phyloP scores from a whole-genome alignment of 768 basidiomycete species.

The Piloderma croceum region DNA sequence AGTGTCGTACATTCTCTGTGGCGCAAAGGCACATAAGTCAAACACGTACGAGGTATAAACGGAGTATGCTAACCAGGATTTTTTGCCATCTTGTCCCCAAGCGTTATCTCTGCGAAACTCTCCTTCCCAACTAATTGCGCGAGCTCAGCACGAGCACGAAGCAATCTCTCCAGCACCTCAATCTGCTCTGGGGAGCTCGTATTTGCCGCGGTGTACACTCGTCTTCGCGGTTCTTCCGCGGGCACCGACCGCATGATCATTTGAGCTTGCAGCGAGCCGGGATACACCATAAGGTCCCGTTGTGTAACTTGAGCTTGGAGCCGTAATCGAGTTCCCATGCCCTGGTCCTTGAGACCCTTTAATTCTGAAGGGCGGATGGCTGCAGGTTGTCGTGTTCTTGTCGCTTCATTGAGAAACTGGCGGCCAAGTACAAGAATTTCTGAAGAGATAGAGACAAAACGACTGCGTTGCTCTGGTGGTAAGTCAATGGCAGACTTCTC shows the following conservation, averaged over 20 bases:
- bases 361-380: conserved; percentile 65
- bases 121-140: conserved; percentile 79
- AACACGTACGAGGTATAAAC: conserved; percentile 1
- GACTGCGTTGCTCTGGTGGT: conserved; percentile 65
- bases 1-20: conserved; percentile 79
- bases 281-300: conserved; percentile 73
- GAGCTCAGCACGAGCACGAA: conserved; percentile 74
- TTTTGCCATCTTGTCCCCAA: conserved; percentile 96
- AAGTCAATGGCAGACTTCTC: conserved; percentile 95
- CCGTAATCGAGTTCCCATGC: conserved; percentile 68
- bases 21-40: conserved; percentile 1
- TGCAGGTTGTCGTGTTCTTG: conserved; percentile 58
- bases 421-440: conserved; percentile 85
- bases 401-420: conserved; percentile 70
- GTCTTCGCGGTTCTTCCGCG: conserved; percentile 72
- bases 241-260: conserved; percentile 91
- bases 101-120: conserved; percentile 81
- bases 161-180: conserved; percentile 65
- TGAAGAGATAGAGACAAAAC: conserved; percentile 86
- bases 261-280: conserved; percentile 84
- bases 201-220: conserved; percentile 80
- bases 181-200: conserved; percentile 72
- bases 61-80: conserved; percentile 59
- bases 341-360: conserved; percentile 66
- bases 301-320: conserved; percentile 74